A percentile compares a stretch with the other conserved stretches of the same genome.
phyloP scores from a whole-genome alignment of 345 rosid species.

The Euphorbia lathyris region DNA sequence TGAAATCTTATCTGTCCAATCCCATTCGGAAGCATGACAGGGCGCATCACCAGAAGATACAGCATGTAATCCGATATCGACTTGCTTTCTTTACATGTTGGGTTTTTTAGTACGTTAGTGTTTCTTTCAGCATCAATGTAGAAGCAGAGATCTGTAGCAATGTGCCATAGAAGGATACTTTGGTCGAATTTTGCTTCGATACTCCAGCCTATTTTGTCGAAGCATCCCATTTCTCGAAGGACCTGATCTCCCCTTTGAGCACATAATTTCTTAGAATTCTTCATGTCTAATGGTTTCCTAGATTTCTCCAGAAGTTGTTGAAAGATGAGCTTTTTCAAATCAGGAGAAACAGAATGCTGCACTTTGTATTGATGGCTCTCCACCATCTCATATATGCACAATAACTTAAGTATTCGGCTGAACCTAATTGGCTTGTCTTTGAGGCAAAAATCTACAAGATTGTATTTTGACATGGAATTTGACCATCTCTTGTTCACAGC shows the following conservation, averaged over 20 bases:
- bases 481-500: slow-evolving; percentile 6
- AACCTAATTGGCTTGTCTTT: neutral
- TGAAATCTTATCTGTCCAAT: slow-evolving; percentile 31
- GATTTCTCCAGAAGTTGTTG: slow-evolving; percentile 8
- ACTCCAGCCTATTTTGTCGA: neutral
- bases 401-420: neutral
- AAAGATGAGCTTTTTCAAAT: neutral
- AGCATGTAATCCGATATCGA: slow-evolving; percentile 29
- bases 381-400: neutral
- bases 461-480: slow-evolving; percentile 19
- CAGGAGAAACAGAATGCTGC: neutral
- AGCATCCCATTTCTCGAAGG: slow-evolving; percentile 6
- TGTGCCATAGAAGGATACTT: slow-evolving; percentile 54
- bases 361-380: neutral
- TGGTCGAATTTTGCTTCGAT: slow-evolving; percentile 39
- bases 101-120: neutral
- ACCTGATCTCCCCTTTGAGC: slow-evolving; percentile 10
- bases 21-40: slow-evolving; percentile 25
- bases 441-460: slow-evolving; percentile 15
- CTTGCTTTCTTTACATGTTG: slow-evolving; percentile 16
- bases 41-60: slow-evolving; percentile 27
- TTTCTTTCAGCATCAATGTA: slow-evolving; percentile 3
- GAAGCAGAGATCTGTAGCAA: slow-evolving; percentile 49
- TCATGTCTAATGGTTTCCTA: neutral
- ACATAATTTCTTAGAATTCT: neutral